These are phyloP conservation scores for Monilinia vaccinii-corymbosi DNA, from an alignment of 2,329 filamentous ascomycete genomes.

Conservation along the genomic window DNA sequence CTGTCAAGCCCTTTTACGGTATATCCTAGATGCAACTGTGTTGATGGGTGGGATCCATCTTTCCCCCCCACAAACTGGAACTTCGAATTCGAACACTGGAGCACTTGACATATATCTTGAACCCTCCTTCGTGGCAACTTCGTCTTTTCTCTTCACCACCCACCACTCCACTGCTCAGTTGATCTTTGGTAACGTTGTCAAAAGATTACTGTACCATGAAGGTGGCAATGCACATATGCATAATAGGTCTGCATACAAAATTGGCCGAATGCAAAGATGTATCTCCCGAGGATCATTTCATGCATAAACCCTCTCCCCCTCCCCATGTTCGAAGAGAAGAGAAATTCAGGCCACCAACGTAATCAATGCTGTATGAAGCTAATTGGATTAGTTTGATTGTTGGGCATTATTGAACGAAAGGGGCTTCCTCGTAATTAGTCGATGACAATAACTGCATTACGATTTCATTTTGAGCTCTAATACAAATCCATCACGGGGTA, in stretches of 20 bases:
- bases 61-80: neutral
- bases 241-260: neutral
- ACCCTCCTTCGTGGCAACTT: neutral
- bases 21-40: neutral
- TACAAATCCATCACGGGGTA: neutral
- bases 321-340: neutral
- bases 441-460: no score
- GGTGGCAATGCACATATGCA: neutral
- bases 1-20: neutral
- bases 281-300: slow-evolving; percentile 4
- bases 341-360: neutral
- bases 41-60: neutral
- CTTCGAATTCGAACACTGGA: neutral
- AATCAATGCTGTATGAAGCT: no score
- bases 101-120: neutral
- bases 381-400: neutral
- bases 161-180: no score
- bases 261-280: neutral
- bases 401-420: no score
- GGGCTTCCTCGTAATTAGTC: neutral
- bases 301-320: neutral
- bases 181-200: neutral
- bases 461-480: neutral
- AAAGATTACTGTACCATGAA: neutral
- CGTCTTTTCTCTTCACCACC: neutral